Evolutionary conservation across 192 early-diverging fungal genomes (phyloP), one percentile per base, ranked within the genome.

Genomic region (Haplosporangium gracile): DNA sequence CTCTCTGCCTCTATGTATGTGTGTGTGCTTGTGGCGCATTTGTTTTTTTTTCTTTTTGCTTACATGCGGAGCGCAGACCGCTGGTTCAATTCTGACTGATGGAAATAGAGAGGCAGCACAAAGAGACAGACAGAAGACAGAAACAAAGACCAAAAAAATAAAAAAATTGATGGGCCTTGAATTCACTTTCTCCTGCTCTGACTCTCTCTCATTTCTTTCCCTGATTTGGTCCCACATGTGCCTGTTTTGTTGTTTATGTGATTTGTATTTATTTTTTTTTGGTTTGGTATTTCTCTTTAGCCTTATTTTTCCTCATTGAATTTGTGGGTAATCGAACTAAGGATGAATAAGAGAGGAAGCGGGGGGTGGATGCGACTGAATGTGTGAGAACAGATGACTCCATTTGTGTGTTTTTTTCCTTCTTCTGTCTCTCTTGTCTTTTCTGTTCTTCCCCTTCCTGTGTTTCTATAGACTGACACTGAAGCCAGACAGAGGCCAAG

Each of bases 381-480:
- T 26, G 7, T n/a, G 55, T 29, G 26, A 15, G n/a, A 65, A 10
- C 60, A 65, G 60, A 65, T 65, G 60, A 65, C 60, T 16, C 60
- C 29, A 65, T 65, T 29, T 65, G 60, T 45, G 10, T 65, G 2
- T 65, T 26, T 11, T 32, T 65, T 60, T 32, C 26, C 26, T 63
- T 4, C 11, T 11, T 32, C 26, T 65, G 29, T 15, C 11, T 57
- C n/a, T 57, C 5, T 24, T 49, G 16, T 9, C 45, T 49, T 49
- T 49, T n/a, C 20, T 5, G 2, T 51, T 55, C 39, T 22, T n/a
- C n/a, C n/a, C n/a, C 20, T 75, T 76, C 57, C 40, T 76, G 55
- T 49, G 16, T 42, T 68, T 76, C 75, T 8, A 68, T 42, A 60
- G 57, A n/a, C 20, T 76, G 38, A 29, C 70, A 42, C n/a, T 71